Evolutionary conservation across 164 flowering plant species (phyloP).

Genomic region (Chimonanthus praecox): DNA sequence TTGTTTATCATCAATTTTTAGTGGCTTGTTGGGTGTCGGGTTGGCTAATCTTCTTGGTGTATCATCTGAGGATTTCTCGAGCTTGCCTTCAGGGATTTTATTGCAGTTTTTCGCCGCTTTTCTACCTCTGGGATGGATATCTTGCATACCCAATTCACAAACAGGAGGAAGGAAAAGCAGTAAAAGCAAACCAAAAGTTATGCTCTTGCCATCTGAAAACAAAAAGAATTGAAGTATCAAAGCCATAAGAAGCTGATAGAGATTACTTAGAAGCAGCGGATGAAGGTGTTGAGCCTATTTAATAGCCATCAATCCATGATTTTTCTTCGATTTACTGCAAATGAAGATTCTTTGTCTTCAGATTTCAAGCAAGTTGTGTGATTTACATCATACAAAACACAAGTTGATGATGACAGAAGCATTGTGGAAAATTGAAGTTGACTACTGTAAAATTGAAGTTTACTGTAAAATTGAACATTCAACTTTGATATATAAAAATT

Average conservation of each 20-base stretch:
- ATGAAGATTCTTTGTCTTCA: no score
- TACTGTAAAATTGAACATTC: no score
- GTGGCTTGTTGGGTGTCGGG: conserved; percentile 72
- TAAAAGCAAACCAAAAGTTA: conserved; percentile 29
- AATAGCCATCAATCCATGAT: no score
- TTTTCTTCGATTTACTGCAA: no score
- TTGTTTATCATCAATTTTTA: conserved; percentile 63
- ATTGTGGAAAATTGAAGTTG: no score
- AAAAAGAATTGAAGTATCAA: neutral
- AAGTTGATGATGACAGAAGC: no score
- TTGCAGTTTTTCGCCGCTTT: conserved; percentile 72
- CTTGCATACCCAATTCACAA: conserved; percentile 38
- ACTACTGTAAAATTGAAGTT: no score
- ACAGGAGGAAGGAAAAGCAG: conserved; percentile 24
- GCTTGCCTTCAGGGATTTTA: conserved; percentile 53
- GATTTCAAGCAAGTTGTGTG: no score
- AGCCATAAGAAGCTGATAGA: neutral
- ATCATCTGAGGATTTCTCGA: conserved; percentile 57
- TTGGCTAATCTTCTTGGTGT: conserved; percentile 63
- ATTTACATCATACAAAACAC: no score
- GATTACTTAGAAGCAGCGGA: no score
- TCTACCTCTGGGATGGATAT: conserved; percentile 61
- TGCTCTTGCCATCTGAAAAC: conserved; percentile 1
- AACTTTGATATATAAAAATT: no score
- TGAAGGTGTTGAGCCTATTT: no score